Conservation (phyloP, 306 rosid species). For the Prosopis cineraria region DNA sequence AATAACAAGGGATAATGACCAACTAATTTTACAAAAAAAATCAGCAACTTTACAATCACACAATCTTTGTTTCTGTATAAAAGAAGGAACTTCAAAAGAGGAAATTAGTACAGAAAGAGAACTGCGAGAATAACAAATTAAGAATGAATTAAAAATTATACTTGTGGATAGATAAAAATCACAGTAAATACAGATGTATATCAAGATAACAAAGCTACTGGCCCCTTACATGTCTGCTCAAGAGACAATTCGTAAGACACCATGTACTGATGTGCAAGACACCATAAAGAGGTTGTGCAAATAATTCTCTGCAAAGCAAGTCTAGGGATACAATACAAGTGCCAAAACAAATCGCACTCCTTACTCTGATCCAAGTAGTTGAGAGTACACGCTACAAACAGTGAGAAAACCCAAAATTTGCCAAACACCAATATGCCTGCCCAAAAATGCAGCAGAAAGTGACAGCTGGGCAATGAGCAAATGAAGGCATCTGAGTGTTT, state of each 20-base stretch:
- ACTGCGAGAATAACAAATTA: neutral
- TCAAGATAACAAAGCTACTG: neutral
- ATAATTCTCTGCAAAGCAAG: neutral
- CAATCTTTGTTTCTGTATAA: neutral
- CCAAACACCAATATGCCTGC: neutral
- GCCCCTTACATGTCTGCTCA: neutral
- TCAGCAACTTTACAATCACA: neutral
- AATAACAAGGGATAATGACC: neutral
- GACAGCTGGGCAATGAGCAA: neutral
- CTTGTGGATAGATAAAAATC: neutral
- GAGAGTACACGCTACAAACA: neutral
- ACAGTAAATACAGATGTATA: neutral
- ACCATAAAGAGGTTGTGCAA: neutral
- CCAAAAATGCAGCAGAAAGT: neutral
- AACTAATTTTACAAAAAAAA: no score
- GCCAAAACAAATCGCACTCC: neutral
- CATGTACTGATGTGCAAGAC: neutral
- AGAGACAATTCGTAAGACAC: neutral
- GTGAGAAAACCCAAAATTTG: neutral
- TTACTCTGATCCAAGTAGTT: neutral
- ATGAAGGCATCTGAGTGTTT: neutral
- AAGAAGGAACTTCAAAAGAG: neutral
- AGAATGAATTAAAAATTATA: neutral
- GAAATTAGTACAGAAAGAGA: neutral
- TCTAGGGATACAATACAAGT: neutral